Percentiles rank a stretch among this genome's conserved stretches.
phyloP scores from a whole-genome alignment of 441 rosid species.

The Euphorbia schlechtendalii region DNA sequence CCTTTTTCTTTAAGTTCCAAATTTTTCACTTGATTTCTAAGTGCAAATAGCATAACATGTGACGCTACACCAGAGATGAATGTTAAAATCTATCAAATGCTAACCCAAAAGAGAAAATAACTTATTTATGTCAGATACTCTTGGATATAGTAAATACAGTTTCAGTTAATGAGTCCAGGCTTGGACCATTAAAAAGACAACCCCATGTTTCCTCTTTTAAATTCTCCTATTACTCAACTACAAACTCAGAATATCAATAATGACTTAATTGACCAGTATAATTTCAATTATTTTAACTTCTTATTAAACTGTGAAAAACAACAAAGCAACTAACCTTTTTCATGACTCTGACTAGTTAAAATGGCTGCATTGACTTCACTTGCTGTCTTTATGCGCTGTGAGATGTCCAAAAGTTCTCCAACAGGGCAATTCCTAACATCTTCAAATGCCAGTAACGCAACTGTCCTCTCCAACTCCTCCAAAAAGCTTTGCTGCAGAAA shows the following conservation, averaged over 20 bases:
- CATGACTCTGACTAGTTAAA: slow-evolving; percentile 92
- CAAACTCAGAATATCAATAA: neutral
- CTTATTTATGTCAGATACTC: neutral
- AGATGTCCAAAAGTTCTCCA: slow-evolving; percentile 74
- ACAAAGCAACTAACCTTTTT: slow-evolving; percentile 55
- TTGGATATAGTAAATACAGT: neutral
- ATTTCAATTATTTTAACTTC: neutral
- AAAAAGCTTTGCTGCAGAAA: slow-evolving; percentile 70
- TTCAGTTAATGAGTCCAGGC: neutral
- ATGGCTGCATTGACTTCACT: slow-evolving; percentile 97
- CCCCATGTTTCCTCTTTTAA: neutral
- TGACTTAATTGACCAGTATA: neutral
- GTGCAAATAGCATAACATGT: no score
- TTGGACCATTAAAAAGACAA: neutral
- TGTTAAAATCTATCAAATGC: neutral
- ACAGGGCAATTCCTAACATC: slow-evolving; percentile 81
- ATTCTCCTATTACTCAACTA: neutral
- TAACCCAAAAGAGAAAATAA: slow-evolving; percentile 1
- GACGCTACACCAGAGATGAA: neutral
- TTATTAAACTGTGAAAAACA: neutral
- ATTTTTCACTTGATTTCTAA: no score
- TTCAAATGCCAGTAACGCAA: slow-evolving; percentile 84
- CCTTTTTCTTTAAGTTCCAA: no score
- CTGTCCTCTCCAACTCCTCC: slow-evolving; percentile 91
- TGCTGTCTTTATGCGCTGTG: slow-evolving; percentile 88